Evolutionary conservation across 305 asterid species (phyloP), one percentile per base, ranked within the genome.

Genomic region (Rubia peregrina): DNA sequence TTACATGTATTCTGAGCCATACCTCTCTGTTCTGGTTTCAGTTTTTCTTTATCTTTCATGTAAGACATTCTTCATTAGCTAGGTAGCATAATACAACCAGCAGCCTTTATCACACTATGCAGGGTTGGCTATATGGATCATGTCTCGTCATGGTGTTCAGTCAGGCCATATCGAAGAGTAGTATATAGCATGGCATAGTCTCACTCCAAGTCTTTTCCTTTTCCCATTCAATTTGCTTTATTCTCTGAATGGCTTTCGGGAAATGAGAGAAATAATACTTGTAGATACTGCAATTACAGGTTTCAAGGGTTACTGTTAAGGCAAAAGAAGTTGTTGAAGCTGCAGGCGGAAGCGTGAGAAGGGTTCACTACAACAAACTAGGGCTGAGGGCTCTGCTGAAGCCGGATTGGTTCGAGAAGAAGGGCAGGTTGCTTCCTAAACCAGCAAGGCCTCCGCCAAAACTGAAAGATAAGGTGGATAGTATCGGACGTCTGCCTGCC

Each of bases 391-490:
- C 99, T 0, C 83, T 91, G 73, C 92, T 94, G 62, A 89, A 87
- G 68, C 98, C 99, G 0, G 98, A 91, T 79, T 94, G 98, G 96
- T 91, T 94, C 19, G 96, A 85, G 74, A 94, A 91, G 85, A 94
- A 91, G 84, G 98, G 99, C 49, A 87, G 98, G 74, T 79, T 94
- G 69, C 91, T 94, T 65, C 99, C 99, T 0, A 89, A 67, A 76
- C 80, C 99, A 48, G 98, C 99, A 53, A 85, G 96, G 80, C 99
- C 99, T 72, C 96, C 99, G 14, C 98, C 99, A 0, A 94, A 91
- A 73, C 88, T 81, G 77, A 79, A 60, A 48, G 96, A 94, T 59
- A 91, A 88, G 77, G 99, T 91, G 3, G 96, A 94, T 78, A 87
- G 98, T 68, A 84, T 89, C 1, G 99, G 99, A 49, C 91, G 98